These are phyloP conservation scores for Lodderomyces orthopsilosis DNA, from an alignment of 1,139 yeast species.

Conservation along the genomic window DNA sequence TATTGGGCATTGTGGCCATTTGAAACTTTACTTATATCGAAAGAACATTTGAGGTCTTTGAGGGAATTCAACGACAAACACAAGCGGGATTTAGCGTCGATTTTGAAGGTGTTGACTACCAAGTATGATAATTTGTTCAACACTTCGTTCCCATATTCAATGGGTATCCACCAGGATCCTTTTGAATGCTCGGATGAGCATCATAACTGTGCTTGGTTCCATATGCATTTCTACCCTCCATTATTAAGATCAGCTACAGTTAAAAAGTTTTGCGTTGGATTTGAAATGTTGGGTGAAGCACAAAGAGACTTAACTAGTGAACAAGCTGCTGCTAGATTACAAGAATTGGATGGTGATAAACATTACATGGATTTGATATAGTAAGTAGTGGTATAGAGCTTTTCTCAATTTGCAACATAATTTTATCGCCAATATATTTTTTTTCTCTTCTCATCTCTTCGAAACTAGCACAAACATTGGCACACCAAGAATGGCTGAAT, in stretches of 20 bases:
- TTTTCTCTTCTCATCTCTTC: background rate
- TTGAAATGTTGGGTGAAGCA: constrained; percentile 76
- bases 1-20: constrained; percentile 88
- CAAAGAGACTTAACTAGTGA: constrained; percentile 79
- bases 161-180: constrained; percentile 80
- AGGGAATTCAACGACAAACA: constrained; percentile 50
- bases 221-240: constrained; percentile 80
- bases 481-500: constrained; percentile 5
- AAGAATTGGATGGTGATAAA: constrained; percentile 39
- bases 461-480: background rate
- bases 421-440: background rate
- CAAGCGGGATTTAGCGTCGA: constrained; percentile 54
- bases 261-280: constrained; percentile 73
- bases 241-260: constrained; percentile 72
- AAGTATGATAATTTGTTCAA: constrained; percentile 71
- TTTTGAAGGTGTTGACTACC: constrained; percentile 54
- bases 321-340: constrained; percentile 62
- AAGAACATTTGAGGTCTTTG: constrained; percentile 52
- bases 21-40: constrained; percentile 62
- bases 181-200: constrained; percentile 40
- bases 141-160: constrained; percentile 73
- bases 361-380: constrained; percentile 27
- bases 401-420: background rate
- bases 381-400: background rate
- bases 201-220: constrained; percentile 58